Evolutionary conservation across 2,329 filamentous ascomycete genomes (phyloP), one percentile per base, ranked within the genome.

Genomic region (Penicillium olsonii): DNA sequence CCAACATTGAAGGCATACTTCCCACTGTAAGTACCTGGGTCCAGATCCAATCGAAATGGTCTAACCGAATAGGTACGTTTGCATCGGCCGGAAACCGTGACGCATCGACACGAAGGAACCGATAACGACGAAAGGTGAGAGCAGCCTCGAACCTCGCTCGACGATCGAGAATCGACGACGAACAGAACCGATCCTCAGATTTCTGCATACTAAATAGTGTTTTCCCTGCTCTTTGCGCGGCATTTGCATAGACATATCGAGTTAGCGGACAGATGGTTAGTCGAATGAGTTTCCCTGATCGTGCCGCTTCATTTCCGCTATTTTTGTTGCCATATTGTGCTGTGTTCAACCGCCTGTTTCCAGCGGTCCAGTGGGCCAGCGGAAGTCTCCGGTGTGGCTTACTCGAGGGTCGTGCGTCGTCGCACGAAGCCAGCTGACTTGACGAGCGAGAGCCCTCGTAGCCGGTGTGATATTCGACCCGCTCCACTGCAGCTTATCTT

Each of bases 1-100:
- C 61, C 51, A 27, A 61, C 57, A 14, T 42, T 76, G 34, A 76
- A 75, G 48, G 67, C 74, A 51, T 76, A 76, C 56, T 74, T 76
- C 48, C 74, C 74, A 27, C 53, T 76, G 74, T 76, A 59, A 53
- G 74, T 68, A 19, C 11, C 9, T 5, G 15, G 11, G 37, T 12
- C 4, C 12, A 29, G 18, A 19, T 18, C 11, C 14, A 5, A 14
- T 22, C 27, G 9, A 37, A 15, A 9, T 20, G 34, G 35, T 39
- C 57, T 68, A 41, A 71, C 60, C 26, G 20, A 14, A 22, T 41
- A 75, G 72, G 56, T 75, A 75, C 48, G 67, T 75, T 46, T 72
- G 68, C 54, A 74, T 75, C 45, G 72, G 71, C 38, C 65, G 68
- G 54, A 74, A 74, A 42, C 64, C 67, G 35, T 59, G 40, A 56